Evolutionary conservation across 345 rosid genomes (phyloP).

Genomic region (Rubroshorea leprosula): DNA sequence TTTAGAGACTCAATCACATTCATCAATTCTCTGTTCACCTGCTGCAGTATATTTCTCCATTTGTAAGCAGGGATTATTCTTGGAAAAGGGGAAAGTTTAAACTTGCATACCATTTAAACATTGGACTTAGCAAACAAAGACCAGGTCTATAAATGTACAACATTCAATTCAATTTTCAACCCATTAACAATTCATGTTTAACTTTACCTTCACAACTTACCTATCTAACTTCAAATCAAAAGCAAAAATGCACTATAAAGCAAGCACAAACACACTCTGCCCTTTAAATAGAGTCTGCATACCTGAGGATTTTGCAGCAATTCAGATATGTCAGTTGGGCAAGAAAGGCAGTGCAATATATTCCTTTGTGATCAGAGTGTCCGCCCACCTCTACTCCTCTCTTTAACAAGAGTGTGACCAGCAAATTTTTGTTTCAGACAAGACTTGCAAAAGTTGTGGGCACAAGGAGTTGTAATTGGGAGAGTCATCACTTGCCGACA

Average conservation of each 20-base stretch:
- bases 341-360: conserved; percentile 40
- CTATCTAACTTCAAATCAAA: not conserved
- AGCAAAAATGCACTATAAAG: too few species aligned
- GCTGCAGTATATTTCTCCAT: not conserved
- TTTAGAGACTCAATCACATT: not conserved
- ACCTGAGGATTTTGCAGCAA: not conserved
- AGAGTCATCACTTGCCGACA: not conserved
- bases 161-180: too few species aligned
- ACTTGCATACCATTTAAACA: too few species aligned
- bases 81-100: not conserved
- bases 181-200: too few species aligned
- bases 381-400: conserved; percentile 26
- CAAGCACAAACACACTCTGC: too few species aligned
- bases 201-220: too few species aligned
- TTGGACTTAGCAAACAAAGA: too few species aligned
- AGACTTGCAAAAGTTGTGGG: conserved; percentile 58
- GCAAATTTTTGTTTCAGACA: conserved; percentile 52
- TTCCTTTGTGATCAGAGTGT: conserved; percentile 41
- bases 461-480: conserved; percentile 26
- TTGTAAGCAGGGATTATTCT: not conserved
- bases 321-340: not conserved
- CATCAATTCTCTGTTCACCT: not conserved
- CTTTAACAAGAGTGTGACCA: conserved; percentile 25
- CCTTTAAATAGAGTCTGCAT: not conserved
- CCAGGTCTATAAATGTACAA: too few species aligned